Evolutionary conservation across 352 stramenopile species (phyloP), one percentile per base, ranked within the genome.

Genomic region (Aphanomyces cochlioides): DNA sequence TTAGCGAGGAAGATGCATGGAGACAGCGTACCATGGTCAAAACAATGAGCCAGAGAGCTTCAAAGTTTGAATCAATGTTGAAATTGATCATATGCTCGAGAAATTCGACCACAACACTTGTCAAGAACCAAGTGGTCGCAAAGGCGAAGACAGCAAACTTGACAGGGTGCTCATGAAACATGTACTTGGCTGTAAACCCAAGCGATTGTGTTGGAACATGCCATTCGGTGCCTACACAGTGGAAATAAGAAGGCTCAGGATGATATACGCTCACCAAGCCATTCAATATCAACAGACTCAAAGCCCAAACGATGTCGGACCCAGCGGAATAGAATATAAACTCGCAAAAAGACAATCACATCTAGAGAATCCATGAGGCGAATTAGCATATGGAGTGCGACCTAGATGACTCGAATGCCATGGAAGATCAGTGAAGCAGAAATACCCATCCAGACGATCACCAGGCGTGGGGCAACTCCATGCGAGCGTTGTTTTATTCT

Each of bases 131-230:
- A 7, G 64, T 70, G n/a, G 54, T 47, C 15, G 17, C 38, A 47
- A 70, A 70, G 17, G 43, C 13, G 7, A 61, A 7, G n/a, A 38
- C 64, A 1, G 64, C 53, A 63, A 70, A 70, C 43, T n/a, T 21
- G 7, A 70, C 45, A 4, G 64, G 64, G 28, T 64, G 64, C 39
- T 60, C 2, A 19, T 50, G 48, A 47, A 70, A 70, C 64, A 70
- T 64, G 54, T 70, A 61, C 64, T 70, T 70, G 64, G 36, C 28
- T 21, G 64, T 64, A 15, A 70, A 70, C 64, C 43, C 53, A n/a
- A 70, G 53, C 5, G 64, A 70, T 10, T 39, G 36, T 3, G 64
- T 70, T 15, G 36, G 48, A 8, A 70, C 64, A 47, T 70, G 64
- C 64, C 64, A 70, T 21, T 70, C 43, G 3, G 64, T 63, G 7